Base-by-base conservation (phyloP, 495 filamentous ascomycete genomes). In the Trichoderma virens region DNA sequence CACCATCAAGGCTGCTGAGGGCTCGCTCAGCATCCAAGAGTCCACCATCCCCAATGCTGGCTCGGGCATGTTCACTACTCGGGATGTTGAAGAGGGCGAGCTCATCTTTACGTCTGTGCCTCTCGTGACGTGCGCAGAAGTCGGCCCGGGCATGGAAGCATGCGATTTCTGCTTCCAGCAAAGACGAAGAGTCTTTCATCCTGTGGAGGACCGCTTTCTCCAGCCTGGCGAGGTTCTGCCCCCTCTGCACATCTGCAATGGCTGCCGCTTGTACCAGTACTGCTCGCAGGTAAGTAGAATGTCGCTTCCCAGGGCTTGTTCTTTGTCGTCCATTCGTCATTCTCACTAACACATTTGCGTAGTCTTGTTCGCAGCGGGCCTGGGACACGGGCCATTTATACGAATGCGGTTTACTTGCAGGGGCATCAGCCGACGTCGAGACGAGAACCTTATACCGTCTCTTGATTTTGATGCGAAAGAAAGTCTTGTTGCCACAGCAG, bases 91-190 rank as follows among this genome's bases (percentile, higher is more conserved):
- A 0, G 51, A 5, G 27, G 51, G 51, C 51, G 51, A 56, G 23
- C 27, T 56, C 5, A 27, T 56, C 51, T 56, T 28, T 18, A 56
- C 51, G 25, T 56, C 51, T 5, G 27, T 56, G 23, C 51, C 51
- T 14, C 23, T 56, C 25, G 51, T 56, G 23, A 7, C 16, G 23
- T 56, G 51, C 14, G 25, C 23, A 16, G 23, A 56, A 5, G 51
- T 56, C 16, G 51, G 51, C 11, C 23, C 28, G 0, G 3, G 4
- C 9, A 56, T 14, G 23, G 51, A 56, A 30, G 51, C 51, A 0
- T 56, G 51, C 20, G 51, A 56, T 23, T 56, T 56, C 28, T 56
- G 51, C 25, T 56, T 28, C 51, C 51, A 30, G 51, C 51, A 56
- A 23, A 56, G 27, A 8, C 51, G 51, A 30, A 27, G 27, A 13